These are phyloP conservation scores for Maudiozyma barnettii DNA, from an alignment of 805 yeast species.

Conservation along the genomic window DNA sequence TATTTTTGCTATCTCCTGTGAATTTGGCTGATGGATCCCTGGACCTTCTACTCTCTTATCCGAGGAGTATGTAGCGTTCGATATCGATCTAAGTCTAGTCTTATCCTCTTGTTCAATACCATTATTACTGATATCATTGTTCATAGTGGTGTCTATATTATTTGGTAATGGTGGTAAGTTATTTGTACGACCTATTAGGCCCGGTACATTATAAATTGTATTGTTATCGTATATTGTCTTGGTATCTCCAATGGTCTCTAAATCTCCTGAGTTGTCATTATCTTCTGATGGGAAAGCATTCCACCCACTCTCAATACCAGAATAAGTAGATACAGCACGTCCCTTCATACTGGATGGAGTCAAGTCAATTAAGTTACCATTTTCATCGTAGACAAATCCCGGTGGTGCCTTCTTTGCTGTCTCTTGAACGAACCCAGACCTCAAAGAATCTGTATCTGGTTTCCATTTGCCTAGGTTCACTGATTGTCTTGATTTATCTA, in stretches of 20 bases:
- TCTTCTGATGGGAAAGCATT: conserved; percentile 28
- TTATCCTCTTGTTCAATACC: background rate
- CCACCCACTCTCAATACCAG: conserved; percentile 29
- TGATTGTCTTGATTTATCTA: conserved; percentile 8
- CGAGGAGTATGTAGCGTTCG: background rate
- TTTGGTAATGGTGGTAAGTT: conserved; percentile 28
- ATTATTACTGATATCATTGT: background rate
- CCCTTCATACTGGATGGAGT: conserved; percentile 25
- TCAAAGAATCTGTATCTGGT: conserved; percentile 39
- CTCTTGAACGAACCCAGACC: conserved; percentile 34
- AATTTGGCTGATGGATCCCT: conserved; percentile 13
- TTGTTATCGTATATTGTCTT: conserved; percentile 30
- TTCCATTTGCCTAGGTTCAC: conserved; percentile 35
- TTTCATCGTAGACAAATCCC: conserved; percentile 28
- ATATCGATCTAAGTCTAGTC: background rate
- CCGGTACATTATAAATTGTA: conserved; percentile 30
- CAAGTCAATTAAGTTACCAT: conserved; percentile 25
- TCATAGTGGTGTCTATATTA: conserved; percentile 3
- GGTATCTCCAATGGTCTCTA: conserved; percentile 28
- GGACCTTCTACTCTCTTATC: conserved; percentile 1
- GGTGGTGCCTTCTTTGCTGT: conserved; percentile 29
- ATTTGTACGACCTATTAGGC: conserved; percentile 16
- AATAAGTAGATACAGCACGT: conserved; percentile 24
- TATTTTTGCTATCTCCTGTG: conserved; percentile 18
- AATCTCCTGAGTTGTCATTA: conserved; percentile 13